phyloP scores from a whole-genome alignment of 164 flowering plant genomes.

The Nymphaea thermarum region DNA sequence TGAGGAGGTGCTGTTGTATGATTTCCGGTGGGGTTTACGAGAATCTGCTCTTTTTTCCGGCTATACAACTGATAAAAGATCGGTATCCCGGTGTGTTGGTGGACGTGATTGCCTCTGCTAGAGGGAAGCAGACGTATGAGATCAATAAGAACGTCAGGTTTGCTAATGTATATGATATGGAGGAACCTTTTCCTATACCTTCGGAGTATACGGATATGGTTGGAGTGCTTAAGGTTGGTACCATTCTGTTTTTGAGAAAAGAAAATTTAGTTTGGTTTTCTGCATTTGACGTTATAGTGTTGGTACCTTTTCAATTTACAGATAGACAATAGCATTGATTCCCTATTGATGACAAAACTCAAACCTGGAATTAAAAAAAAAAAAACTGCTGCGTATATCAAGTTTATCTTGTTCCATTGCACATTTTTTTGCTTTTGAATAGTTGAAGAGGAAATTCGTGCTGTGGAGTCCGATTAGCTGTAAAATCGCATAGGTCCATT shows the following conservation, averaged over 20 bases:
- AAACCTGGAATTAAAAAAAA: too few relatives aligned
- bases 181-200: conserved; percentile 68
- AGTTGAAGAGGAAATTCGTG: too few relatives aligned
- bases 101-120: conserved; percentile 47
- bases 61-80: conserved; percentile 73
- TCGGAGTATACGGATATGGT: conserved; percentile 77
- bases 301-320: too few relatives aligned
- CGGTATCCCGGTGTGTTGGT: conserved; percentile 87
- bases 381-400: too few relatives aligned
- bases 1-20: conserved; percentile 71
- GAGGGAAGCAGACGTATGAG: conserved; percentile 81
- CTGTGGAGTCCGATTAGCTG: too few relatives aligned
- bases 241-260: neutral
- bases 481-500: too few relatives aligned
- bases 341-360: too few relatives aligned
- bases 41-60: conserved; percentile 71
- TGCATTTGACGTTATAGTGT: neutral
- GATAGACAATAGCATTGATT: too few relatives aligned
- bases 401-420: too few relatives aligned
- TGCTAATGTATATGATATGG: conserved; percentile 67
- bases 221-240: conserved; percentile 65
- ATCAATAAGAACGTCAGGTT: conserved; percentile 88
- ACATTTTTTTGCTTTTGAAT: too few relatives aligned
- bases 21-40: conserved; percentile 82
- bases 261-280: neutral